A percentile compares a stretch with the other conserved stretches of the same genome.
phyloP scores from a whole-genome alignment of 2,329 filamentous ascomycete genomes.

The Coccinonectria pachysandricola region DNA sequence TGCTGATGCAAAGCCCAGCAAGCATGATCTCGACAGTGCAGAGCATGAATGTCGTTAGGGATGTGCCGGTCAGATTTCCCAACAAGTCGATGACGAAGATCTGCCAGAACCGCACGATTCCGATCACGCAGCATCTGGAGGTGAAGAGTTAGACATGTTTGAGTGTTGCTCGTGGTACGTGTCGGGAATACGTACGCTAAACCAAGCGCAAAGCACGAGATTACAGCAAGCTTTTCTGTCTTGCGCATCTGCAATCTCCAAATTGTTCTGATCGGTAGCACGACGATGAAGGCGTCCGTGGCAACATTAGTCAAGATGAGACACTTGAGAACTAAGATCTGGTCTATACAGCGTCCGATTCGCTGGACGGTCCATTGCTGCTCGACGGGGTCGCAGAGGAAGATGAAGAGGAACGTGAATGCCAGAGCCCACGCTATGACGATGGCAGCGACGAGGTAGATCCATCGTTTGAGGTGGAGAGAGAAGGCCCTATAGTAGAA shows the following conservation, averaged over 20 bases:
- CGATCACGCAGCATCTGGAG: conserved; percentile 3
- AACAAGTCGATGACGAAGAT: conserved; percentile 6
- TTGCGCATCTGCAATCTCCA: conserved; percentile 20
- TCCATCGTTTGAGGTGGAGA: conserved; percentile 6
- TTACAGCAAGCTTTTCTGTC: conserved; percentile 17
- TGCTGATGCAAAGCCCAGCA: conserved; percentile 7
- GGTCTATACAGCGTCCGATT: conserved; percentile 12
- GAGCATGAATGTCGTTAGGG: conserved; percentile 5
- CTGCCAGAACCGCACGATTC: conserved; percentile 6
- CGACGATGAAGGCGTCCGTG: conserved; percentile 25
- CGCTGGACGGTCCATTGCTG: conserved; percentile 13
- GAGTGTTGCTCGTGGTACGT: too few species aligned
- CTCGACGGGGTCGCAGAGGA: conserved; percentile 12
- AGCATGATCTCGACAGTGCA: conserved; percentile 7
- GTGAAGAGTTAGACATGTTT: too few species aligned
- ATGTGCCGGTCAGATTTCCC: conserved; percentile 8
- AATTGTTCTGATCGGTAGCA: conserved; percentile 26
- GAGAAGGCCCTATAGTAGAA: conserved; percentile 12
- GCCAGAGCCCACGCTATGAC: conserved; percentile 8
- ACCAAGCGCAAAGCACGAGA: conserved; percentile 12
- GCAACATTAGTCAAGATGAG: conserved; percentile 23
- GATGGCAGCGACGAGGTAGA: conserved; percentile 6
- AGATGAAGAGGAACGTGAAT: conserved; percentile 13
- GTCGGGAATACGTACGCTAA: conserved; percentile 8
- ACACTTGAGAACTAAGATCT: conserved; percentile 11